Evolutionary conservation across 371 early-diverging fungal genomes (phyloP).

Genomic region (Globomyces sp.): DNA sequence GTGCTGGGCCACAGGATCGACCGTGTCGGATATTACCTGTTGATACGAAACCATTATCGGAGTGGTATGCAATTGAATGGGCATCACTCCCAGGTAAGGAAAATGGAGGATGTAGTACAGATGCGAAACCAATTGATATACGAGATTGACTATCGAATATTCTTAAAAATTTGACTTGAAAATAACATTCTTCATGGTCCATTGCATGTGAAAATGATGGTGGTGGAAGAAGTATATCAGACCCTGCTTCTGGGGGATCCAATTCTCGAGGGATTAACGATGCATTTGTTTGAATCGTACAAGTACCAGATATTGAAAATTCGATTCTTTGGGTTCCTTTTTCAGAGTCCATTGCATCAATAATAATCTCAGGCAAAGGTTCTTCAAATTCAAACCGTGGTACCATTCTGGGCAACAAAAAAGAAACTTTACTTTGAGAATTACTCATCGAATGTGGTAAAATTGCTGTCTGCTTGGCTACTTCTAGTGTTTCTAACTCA

Average conservation of each 20-base stretch:
- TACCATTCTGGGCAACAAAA: too few species aligned
- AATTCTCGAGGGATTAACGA: background rate
- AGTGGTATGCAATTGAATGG: conserved; percentile 4
- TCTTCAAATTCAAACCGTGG: background rate
- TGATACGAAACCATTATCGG: background rate
- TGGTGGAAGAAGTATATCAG: background rate
- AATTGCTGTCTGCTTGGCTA: too few species aligned
- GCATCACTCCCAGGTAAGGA: background rate
- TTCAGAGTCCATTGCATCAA: conserved; percentile 1
- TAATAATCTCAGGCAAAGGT: background rate
- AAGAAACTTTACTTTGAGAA: too few species aligned
- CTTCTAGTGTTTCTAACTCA: too few species aligned
- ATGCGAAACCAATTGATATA: conserved; percentile 2
- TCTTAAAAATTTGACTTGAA: background rate
- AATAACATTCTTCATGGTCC: background rate
- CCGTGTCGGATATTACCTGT: background rate
- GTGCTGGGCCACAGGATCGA: background rate
- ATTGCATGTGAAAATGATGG: background rate
- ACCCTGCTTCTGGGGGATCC: too few species aligned
- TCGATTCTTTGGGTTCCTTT: conserved; percentile 4
- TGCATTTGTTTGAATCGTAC: background rate
- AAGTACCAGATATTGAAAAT: background rate
- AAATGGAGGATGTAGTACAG: conserved; percentile 4
- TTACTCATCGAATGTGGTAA: too few species aligned
- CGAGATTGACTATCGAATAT: background rate